Conservation (phyloP, 1,284 basidiomycete genomes). For the Apiotrichum sp. region DNA sequence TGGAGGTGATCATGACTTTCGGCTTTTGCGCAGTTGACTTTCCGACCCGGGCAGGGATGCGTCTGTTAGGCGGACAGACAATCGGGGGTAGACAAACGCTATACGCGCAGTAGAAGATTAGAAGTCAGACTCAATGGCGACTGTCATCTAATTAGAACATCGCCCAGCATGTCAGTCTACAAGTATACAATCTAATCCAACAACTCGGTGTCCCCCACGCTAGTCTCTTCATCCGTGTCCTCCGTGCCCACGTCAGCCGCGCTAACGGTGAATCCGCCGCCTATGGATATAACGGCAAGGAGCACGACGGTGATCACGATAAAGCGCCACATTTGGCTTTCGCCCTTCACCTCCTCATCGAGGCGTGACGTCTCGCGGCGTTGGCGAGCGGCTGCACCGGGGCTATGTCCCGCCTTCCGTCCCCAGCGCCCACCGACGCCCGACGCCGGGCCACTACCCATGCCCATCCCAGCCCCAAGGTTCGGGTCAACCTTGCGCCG, state of each 20-base stretch:
- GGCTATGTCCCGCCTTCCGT: neutral
- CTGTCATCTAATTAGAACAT: too few relatives aligned
- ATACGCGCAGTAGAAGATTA: too few relatives aligned
- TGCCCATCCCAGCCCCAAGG: constrained; percentile 13
- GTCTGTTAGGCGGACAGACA: too few relatives aligned
- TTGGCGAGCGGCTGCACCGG: neutral
- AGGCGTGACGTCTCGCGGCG: constrained; percentile 6
- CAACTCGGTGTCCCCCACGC: neutral
- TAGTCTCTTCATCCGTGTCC: constrained; percentile 1
- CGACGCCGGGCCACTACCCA: constrained; percentile 7
- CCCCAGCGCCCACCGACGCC: neutral
- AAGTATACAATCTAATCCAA: neutral
- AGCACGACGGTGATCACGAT: constrained; percentile 28
- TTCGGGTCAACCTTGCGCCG: constrained; percentile 1
- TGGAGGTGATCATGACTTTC: too few relatives aligned
- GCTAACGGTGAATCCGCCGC: constrained; percentile 33
- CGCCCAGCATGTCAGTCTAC: neutral
- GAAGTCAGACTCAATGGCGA: too few relatives aligned
- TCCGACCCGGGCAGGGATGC: too few relatives aligned
- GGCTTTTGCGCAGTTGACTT: too few relatives aligned
- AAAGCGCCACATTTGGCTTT: constrained; percentile 26
- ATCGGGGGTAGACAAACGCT: too few relatives aligned
- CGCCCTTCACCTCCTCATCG: constrained; percentile 22
- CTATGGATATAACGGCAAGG: constrained; percentile 24
- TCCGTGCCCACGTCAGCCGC: constrained; percentile 14